These are phyloP conservation scores for Botrytis pseudocinerea DNA, from an alignment of 2,329 filamentous ascomycete genomes.

Conservation along the genomic window DNA sequence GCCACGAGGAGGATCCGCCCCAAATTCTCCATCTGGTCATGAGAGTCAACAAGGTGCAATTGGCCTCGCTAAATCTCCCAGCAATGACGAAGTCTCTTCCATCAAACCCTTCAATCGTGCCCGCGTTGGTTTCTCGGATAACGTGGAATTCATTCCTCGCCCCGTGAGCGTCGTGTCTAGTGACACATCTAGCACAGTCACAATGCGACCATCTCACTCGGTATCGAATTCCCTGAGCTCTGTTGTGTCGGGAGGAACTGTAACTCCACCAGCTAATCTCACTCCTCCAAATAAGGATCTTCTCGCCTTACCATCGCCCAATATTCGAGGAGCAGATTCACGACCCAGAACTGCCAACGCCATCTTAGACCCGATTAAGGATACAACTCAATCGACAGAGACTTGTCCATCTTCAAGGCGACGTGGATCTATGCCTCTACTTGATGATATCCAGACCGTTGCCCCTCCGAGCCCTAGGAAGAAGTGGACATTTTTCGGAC, in stretches of 20 bases:
- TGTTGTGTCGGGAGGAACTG: slow-evolving; percentile 63
- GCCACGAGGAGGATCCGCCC: slow-evolving; percentile 40
- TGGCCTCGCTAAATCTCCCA: neutral
- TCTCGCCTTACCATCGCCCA: slow-evolving; percentile 42
- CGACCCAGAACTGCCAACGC: slow-evolving; percentile 71
- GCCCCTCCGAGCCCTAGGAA: slow-evolving; percentile 39
- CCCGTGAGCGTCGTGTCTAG: slow-evolving; percentile 83
- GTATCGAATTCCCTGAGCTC: slow-evolving; percentile 74
- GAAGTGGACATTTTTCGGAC: slow-evolving; percentile 41
- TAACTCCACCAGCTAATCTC: slow-evolving; percentile 24
- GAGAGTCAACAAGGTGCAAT: slow-evolving; percentile 19
- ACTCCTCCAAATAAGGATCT: slow-evolving; percentile 45
- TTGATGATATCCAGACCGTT: slow-evolving; percentile 44
- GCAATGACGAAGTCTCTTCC: slow-evolving; percentile 23
- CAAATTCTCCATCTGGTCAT: slow-evolving; percentile 46
- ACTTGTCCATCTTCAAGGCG: slow-evolving; percentile 38
- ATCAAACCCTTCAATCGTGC: slow-evolving; percentile 49
- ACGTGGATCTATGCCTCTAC: slow-evolving; percentile 60
- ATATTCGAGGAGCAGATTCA: slow-evolving; percentile 48
- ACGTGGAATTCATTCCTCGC: slow-evolving; percentile 77
- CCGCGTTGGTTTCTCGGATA: slow-evolving; percentile 81
- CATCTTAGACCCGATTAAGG: slow-evolving; percentile 51
- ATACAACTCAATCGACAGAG: slow-evolving; percentile 45
- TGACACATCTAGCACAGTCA: slow-evolving; percentile 77
- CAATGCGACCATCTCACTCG: slow-evolving; percentile 65